Percentiles rank a stretch among this genome's conserved stretches.
phyloP scores from a whole-genome alignment of 352 stramenopile genomes.

The Globisporangium acanthophoron region DNA sequence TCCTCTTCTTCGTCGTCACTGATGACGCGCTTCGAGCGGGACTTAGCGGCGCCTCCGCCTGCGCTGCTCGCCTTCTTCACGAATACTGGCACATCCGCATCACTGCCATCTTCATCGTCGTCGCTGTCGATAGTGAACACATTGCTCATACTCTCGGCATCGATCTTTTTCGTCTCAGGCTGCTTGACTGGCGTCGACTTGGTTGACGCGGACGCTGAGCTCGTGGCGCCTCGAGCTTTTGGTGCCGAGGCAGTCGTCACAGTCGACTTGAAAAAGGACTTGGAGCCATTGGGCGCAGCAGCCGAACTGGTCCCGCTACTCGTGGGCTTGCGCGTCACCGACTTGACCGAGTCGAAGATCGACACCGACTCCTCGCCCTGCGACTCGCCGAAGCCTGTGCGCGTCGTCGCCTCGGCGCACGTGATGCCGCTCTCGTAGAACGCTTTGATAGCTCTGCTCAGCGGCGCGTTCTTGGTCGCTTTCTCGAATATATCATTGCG shows the following conservation, averaged over 20 bases:
- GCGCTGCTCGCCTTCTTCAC: conserved; percentile 40
- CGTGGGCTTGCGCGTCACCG: conserved; percentile 20
- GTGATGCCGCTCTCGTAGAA: conserved; percentile 52
- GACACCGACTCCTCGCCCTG: conserved; percentile 66
- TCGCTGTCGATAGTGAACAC: conserved; percentile 70
- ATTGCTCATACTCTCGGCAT: conserved; percentile 50
- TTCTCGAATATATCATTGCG: conserved; percentile 52
- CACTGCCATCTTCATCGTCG: conserved; percentile 34
- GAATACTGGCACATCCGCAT: conserved; percentile 59
- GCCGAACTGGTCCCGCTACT: conserved; percentile 2
- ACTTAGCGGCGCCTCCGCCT: conserved; percentile 11
- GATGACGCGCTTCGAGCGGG: conserved; percentile 49
- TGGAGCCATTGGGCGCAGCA: conserved; percentile 5
- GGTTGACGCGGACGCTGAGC: conserved; percentile 5
- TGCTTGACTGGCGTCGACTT: conserved; percentile 21
- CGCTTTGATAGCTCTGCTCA: conserved; percentile 33
- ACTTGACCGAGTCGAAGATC: conserved; percentile 48
- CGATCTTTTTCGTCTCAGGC: conserved; percentile 30
- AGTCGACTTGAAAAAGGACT: conserved; percentile 26
- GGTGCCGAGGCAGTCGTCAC: conserved; percentile 9
- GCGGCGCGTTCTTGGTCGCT: conserved; percentile 29
- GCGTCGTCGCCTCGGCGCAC: conserved; percentile 45
- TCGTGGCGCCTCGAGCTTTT: conserved; percentile 18
- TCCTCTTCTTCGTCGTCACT: conserved; percentile 70
- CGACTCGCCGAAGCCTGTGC: conserved; percentile 38